Percentiles rank a stretch among this genome's conserved stretches.
Evolutionary conservation across 225 moss, liverwort and hornwort species (phyloP).

Genomic region (Physcomitrellopsis africana): DNA sequence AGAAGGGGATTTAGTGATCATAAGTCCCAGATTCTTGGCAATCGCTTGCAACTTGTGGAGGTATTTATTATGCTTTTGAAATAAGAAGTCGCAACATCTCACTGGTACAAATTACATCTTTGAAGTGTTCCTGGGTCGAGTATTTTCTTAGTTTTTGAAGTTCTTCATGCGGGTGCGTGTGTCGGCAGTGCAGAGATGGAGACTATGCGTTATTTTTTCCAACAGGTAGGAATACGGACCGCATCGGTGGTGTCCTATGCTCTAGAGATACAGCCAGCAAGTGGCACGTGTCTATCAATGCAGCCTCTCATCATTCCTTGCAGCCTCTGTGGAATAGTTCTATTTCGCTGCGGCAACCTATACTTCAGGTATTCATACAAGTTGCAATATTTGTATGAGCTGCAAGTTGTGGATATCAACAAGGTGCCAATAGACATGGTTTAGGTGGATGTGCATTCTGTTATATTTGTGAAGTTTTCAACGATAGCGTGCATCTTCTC

Average conservation of each 20-base stretch:
- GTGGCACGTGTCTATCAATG: conserved; percentile 44
- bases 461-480: conserved; percentile 3
- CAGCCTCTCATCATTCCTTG: conserved; percentile 28
- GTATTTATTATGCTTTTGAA: conserved; percentile 47
- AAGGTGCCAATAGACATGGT: background rate
- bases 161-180: conserved; percentile 55
- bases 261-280: conserved; percentile 37
- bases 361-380: conserved; percentile 66
- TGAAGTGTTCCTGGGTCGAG: conserved; percentile 20
- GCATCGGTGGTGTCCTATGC: conserved; percentile 65
- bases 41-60: conserved; percentile 80
- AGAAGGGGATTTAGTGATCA: conserved; percentile 34
- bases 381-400: background rate
- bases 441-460: background rate
- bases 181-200: conserved; percentile 87
- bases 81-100: background rate
- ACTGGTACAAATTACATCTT: conserved; percentile 15
- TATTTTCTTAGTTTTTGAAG: conserved; percentile 38
- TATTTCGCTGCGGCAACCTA: conserved; percentile 57
- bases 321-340: conserved; percentile 56
- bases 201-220: conserved; percentile 66
- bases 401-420: conserved; percentile 4
- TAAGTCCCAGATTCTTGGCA: conserved; percentile 57
- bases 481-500: conserved; percentile 9
- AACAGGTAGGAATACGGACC: conserved; percentile 58